Evolutionary conservation across 257 asterid genomes (phyloP), one percentile per base, ranked within the genome.

Genomic region (Nicotiana benthamiana): DNA sequence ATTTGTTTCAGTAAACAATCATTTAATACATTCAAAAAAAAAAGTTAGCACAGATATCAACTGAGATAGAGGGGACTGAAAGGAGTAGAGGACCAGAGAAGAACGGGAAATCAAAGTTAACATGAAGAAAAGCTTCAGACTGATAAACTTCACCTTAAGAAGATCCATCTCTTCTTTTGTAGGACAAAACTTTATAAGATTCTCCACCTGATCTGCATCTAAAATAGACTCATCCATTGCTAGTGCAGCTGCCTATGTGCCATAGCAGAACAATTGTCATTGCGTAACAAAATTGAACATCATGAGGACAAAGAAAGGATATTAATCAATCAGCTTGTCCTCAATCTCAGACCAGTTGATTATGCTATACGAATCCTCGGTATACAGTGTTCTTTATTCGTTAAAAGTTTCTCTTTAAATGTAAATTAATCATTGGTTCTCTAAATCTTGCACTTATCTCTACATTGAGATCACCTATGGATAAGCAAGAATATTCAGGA

Each of bases 161-260:
- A 90, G 95, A 79, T 94, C 99, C 97, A 96, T 94, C 89, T 96
- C 99, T 65, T 94, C 99, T 88, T 96, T 96, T 9, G 98, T 93
- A 30, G 98, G 99, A 83, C 99, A 93, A 84, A 93, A 93, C 72
- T 96, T 96, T 51, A 94, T 94, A 74, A 96, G 96, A 86, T 94
- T 94, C 87, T 96, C 99, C 62, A 96, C 98, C 90, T 94, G 98
- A 89, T 96, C 99, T 53, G 98, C 98, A 88, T 96, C 99, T 87
- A 96, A 85, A 40, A 94, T 83, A 82, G 97, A 84, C 83, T 88
- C 97, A 92, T 96, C 98, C 99, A 96, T 90, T 70, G 98, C 97
- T 59, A 96, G 93, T 82, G 95, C 97, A 81, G 99, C 97, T 86
- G 98, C 93, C 99, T 96, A 87, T 68, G 75, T 52, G 77, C 75